Evolutionary conservation across 495 filamentous ascomycete species (phyloP).

Genomic region (Umbilicaria muhlenbergii): DNA sequence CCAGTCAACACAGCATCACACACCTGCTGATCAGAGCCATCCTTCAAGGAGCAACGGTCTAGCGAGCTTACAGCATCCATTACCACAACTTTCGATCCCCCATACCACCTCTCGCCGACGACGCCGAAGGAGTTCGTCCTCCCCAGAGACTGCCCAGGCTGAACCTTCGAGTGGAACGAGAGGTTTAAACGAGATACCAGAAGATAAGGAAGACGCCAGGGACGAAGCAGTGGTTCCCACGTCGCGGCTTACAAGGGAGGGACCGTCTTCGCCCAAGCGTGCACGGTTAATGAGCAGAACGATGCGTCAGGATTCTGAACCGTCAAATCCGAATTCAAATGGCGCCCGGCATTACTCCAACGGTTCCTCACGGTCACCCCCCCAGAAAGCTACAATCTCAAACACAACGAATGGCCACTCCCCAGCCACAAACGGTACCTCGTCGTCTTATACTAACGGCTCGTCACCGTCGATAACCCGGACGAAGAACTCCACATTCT

Average conservation of each 20-base stretch:
- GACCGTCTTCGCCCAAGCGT: conserved; percentile 38
- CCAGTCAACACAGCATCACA: neutral
- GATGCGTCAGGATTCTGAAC: conserved; percentile 42
- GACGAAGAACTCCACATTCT: conserved; percentile 32
- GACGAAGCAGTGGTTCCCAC: neutral
- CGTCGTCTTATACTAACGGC: conserved; percentile 29
- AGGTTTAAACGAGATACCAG: neutral
- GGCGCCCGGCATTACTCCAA: conserved; percentile 34
- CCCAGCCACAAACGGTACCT: conserved; percentile 23
- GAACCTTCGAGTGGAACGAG: neutral
- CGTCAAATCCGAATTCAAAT: conserved; percentile 27
- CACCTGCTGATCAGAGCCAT: neutral
- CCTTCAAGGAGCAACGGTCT: neutral
- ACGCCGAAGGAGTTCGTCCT: conserved; percentile 11
- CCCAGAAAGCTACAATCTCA: conserved; percentile 25
- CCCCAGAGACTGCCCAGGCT: conserved; percentile 1
- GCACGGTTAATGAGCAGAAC: conserved; percentile 37
- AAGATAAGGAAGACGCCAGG: neutral
- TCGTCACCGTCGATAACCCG: conserved; percentile 20
- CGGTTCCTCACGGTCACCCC: conserved; percentile 21
- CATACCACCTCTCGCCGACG: conserved; percentile 5
- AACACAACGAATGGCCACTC: conserved; percentile 36
- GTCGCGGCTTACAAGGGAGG: conserved; percentile 1
- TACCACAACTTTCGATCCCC: neutral
- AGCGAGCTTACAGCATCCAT: neutral